These are phyloP conservation scores for Fraxinus nigra DNA, from an alignment of 305 asterid species.

Conservation along the genomic window DNA sequence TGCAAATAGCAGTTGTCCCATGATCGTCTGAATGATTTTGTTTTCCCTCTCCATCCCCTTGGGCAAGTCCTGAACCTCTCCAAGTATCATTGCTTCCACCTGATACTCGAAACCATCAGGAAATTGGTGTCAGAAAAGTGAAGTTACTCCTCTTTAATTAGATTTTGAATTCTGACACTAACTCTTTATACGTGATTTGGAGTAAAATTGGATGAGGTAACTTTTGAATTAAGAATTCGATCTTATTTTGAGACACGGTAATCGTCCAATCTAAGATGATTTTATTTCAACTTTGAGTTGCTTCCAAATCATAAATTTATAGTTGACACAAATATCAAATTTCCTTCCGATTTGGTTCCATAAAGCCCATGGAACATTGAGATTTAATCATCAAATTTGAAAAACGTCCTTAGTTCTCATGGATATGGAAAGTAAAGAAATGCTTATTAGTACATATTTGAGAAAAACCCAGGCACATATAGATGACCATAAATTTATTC, in stretches of 20 bases:
- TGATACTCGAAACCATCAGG: conserved; percentile 25
- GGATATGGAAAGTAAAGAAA: not conserved
- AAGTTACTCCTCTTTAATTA: not conserved
- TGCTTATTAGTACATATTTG: not conserved
- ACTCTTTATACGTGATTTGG: not conserved
- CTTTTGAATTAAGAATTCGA: not conserved
- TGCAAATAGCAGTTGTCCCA: conserved; percentile 85
- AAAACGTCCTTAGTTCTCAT: not conserved
- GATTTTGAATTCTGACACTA: not conserved
- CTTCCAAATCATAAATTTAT: not conserved
- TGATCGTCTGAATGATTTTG: conserved; percentile 76
- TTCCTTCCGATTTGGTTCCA: not conserved
- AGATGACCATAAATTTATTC: not conserved
- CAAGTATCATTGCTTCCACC: conserved; percentile 86
- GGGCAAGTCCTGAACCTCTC: conserved; percentile 63
- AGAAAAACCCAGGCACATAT: not conserved
- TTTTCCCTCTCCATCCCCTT: conserved; percentile 92
- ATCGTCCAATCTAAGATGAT: not conserved
- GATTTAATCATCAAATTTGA: not conserved
- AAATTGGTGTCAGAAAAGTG: conserved; percentile 5
- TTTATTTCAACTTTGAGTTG: not conserved
- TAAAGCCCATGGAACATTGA: not conserved
- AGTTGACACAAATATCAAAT: not conserved
- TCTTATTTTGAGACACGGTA: not conserved
- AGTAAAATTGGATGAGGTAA: not conserved